Evolutionary conservation across 257 asterid species (phyloP).

Genomic region (Plantago elongata): DNA sequence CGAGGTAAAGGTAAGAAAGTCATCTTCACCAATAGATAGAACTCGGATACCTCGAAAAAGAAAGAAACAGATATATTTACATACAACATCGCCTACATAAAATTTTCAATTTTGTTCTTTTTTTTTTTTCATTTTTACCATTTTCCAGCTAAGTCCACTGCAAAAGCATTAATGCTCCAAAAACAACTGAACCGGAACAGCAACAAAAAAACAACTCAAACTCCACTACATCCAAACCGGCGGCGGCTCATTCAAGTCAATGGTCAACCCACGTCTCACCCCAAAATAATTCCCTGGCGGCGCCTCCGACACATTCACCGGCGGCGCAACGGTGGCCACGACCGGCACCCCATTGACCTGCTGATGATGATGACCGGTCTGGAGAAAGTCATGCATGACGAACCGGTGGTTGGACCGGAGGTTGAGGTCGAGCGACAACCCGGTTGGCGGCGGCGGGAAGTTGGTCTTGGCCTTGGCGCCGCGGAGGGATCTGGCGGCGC

Average conservation of each 20-base stretch:
- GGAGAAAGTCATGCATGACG: conserved; percentile 55
- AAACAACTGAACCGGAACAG: neutral
- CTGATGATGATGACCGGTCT: conserved; percentile 31
- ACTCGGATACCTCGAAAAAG: too few relatives aligned
- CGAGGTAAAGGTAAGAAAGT: too few relatives aligned
- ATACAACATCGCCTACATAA: too few relatives aligned
- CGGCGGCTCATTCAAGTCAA: conserved; percentile 93
- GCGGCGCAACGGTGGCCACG: conserved; percentile 1
- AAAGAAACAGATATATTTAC: too few relatives aligned
- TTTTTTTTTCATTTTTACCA: too few relatives aligned
- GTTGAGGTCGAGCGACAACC: conserved; percentile 59
- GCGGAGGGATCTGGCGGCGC: conserved; percentile 94
- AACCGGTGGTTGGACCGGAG: conserved; percentile 53
- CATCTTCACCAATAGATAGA: too few relatives aligned
- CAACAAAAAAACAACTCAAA: neutral
- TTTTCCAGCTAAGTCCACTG: too few relatives aligned
- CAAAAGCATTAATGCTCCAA: conserved; percentile 10
- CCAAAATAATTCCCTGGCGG: conserved; percentile 51
- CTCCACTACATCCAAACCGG: conserved; percentile 65
- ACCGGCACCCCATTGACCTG: conserved; percentile 25
- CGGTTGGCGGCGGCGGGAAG: conserved; percentile 47
- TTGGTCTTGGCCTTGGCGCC: conserved; percentile 91
- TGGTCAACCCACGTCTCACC: conserved; percentile 75
- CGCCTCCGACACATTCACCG: conserved; percentile 31
- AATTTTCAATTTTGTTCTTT: too few relatives aligned